Evolutionary conservation across 2,329 filamentous ascomycete genomes (phyloP), one percentile per base, ranked within the genome.

Genomic region (Diaporthe citri): DNA sequence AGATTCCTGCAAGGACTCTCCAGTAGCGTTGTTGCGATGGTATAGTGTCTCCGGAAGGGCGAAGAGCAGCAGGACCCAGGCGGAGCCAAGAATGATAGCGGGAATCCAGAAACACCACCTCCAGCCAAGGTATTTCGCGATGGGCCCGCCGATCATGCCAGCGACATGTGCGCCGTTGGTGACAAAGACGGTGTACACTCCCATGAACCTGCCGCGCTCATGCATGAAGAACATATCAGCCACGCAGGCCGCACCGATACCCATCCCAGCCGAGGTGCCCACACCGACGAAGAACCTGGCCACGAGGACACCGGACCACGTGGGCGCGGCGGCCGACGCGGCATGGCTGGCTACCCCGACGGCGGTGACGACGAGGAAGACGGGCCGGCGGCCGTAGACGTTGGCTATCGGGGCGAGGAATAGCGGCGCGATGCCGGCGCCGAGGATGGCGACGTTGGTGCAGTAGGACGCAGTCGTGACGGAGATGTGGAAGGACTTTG

Each of bases 201-300:
- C 64, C 64, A 69, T 69, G 17, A 51, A 55, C 20, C 51, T n/a
- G 3, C 43, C 64, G 1, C 64, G 28, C 51, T 69, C 46, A 10
- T 52, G 64, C 43, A 69, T 69, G 64, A 69, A 55, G 34, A 51
- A 69, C 46, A 69, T 69, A 2, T 69, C 64, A n/a, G 46, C 64
- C 31, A 69, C 64, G 4, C 28, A 51, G 4, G 64, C 43, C 10
- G 64, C 64, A 1, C 64, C 64, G 13, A 69, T 69, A 4, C 43
- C 64, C 64, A 69, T 69, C n/a, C 43, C 64, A 15, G 51, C 64
- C 22, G 64, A 69, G 10, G 64, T 69, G 2, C 64, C 64, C 13
- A 69, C n/a, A 6, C 64, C 64, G 36, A 69, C 64, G 9, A 69
- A 69, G 51, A 55, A 51, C 6, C 43, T 22, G 2, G 43, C 43